phyloP scores from a whole-genome alignment of 371 early-diverging fungal species.

The Syncephalastrum sp. region DNA sequence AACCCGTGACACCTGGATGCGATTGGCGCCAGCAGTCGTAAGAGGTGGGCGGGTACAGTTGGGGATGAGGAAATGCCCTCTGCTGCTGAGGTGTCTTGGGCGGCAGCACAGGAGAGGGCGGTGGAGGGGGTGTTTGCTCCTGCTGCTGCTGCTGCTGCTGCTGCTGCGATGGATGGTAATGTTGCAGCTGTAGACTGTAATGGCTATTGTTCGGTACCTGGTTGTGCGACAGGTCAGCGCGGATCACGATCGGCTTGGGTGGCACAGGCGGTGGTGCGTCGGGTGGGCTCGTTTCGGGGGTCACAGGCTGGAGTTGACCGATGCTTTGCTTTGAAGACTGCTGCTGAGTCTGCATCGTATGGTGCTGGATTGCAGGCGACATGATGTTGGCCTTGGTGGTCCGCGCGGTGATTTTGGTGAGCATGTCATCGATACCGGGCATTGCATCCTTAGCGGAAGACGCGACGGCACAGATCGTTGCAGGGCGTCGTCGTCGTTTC shows the following conservation, averaged over 20 bases:
- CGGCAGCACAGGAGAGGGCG: slow-evolving; percentile 1
- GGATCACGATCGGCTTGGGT: slow-evolving; percentile 41
- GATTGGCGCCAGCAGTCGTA: too few species aligned
- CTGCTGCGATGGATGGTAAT: slow-evolving; percentile 4
- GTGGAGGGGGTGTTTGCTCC: slow-evolving; percentile 8
- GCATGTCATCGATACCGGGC: slow-evolving; percentile 39
- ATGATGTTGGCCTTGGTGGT: slow-evolving; percentile 1
- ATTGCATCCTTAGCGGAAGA: slow-evolving; percentile 30
- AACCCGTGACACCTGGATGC: too few species aligned
- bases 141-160: slow-evolving; percentile 11
- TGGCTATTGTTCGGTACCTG: slow-evolving; percentile 9
- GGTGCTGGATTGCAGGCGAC: slow-evolving; percentile 20
- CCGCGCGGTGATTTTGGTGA: slow-evolving; percentile 29
- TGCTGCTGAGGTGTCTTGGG: slow-evolving; percentile 2
- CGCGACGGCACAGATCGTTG: slow-evolving; percentile 41
- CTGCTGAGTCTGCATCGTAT: slow-evolving; percentile 11
- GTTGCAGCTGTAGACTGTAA: background rate
- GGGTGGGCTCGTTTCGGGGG: slow-evolving; percentile 9
- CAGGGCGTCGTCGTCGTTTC: slow-evolving; percentile 38
- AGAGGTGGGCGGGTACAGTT: too few species aligned
- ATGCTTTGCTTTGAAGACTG: background rate
- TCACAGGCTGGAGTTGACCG: slow-evolving; percentile 5
- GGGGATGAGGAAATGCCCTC: too few species aligned
- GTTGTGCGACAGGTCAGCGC: slow-evolving; percentile 26
- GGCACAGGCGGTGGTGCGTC: slow-evolving; percentile 40